Evolutionary conservation across 495 filamentous ascomycete species (phyloP).

Genomic region (Tuber borchii): DNA sequence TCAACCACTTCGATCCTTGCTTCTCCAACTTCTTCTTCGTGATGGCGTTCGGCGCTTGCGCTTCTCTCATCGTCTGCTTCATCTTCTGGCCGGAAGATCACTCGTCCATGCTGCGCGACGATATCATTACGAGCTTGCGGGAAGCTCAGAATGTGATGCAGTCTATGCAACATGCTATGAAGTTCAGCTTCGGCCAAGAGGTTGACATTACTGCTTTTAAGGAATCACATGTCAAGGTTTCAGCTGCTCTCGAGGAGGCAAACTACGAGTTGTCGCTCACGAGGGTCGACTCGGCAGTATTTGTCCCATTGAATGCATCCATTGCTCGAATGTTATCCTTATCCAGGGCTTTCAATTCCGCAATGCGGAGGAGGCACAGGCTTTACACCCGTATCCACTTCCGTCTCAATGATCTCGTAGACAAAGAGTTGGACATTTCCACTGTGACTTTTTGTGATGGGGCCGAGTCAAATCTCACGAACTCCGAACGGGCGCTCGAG

Average conservation of each 20-base stretch:
- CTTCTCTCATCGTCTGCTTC: slow-evolving; percentile 33
- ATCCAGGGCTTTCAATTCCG: slow-evolving; percentile 33
- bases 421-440: slow-evolving; percentile 10
- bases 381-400: slow-evolving; percentile 17
- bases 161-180: slow-evolving; percentile 14
- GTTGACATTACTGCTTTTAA: slow-evolving; percentile 27
- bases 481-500: slow-evolving; percentile 18
- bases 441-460: slow-evolving; percentile 6
- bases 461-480: background rate
- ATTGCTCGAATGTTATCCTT: slow-evolving; percentile 29
- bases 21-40: slow-evolving; percentile 37
- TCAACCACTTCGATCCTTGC: slow-evolving; percentile 27
- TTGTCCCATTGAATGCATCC: slow-evolving; percentile 28
- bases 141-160: slow-evolving; percentile 27
- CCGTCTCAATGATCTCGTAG: slow-evolving; percentile 21
- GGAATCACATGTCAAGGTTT: slow-evolving; percentile 30
- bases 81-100: slow-evolving; percentile 39
- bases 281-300: slow-evolving; percentile 23
- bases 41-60: slow-evolving; percentile 36
- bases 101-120: slow-evolving; percentile 28
- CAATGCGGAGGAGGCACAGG: slow-evolving; percentile 35
- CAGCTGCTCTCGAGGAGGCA: slow-evolving; percentile 28
- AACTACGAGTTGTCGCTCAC: slow-evolving; percentile 40
- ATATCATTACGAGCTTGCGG: slow-evolving; percentile 21
- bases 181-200: slow-evolving; percentile 23